Conservation (phyloP, 306 rosid genomes). For the Abrus precatorius region DNA sequence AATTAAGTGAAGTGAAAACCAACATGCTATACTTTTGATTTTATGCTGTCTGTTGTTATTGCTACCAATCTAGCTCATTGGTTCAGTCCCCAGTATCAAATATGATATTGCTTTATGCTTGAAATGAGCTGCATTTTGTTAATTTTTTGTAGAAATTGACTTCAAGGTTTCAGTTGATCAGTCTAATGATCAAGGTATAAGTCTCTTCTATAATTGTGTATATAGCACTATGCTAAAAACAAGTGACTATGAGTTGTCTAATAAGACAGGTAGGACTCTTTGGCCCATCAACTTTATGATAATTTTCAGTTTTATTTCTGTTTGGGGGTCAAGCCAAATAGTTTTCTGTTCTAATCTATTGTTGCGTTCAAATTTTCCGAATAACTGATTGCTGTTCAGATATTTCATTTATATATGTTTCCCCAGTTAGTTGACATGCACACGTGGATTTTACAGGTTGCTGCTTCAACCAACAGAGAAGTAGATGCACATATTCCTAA, state of each 20-base stretch:
- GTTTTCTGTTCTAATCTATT: slow-evolving; percentile 10
- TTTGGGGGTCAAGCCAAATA: neutral
- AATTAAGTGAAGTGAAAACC: slow-evolving; percentile 7
- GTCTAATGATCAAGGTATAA: neutral
- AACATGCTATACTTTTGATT: neutral
- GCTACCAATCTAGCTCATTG: neutral
- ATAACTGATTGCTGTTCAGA: slow-evolving; percentile 3
- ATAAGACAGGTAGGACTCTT: neutral
- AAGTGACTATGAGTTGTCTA: neutral
- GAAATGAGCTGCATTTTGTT: neutral
- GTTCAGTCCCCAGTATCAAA: neutral
- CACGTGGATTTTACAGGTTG: slow-evolving; percentile 60
- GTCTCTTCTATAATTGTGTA: neutral
- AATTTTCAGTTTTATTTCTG: neutral
- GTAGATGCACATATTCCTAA: slow-evolving; percentile 78
- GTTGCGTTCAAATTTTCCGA: slow-evolving; percentile 2
- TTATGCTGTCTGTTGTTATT: slow-evolving; percentile 3
- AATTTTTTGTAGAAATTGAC: neutral
- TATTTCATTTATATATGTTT: slow-evolving; percentile 30
- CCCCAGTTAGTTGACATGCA: slow-evolving; percentile 16
- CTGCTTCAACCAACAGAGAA: slow-evolving; percentile 80
- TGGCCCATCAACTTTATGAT: slow-evolving; percentile 11
- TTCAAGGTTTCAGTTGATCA: slow-evolving; percentile 21
- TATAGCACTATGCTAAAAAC: slow-evolving; percentile 15
- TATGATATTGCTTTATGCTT: slow-evolving; percentile 25